Base-by-base conservation (phyloP, 2,329 filamentous ascomycete species). In the Xylaria sp. region DNA sequence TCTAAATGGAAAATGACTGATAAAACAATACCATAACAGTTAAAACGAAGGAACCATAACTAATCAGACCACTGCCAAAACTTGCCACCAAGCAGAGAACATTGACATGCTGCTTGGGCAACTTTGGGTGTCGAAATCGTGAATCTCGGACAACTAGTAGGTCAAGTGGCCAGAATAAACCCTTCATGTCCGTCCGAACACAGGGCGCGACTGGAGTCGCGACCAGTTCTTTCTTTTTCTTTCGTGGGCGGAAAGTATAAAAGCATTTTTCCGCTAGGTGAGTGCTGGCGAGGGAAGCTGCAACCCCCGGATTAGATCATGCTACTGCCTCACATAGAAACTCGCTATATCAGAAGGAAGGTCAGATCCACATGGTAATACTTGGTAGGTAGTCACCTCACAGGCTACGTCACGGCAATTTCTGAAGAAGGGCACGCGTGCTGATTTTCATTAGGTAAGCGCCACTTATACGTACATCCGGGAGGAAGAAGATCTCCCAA, bases 311-410 rank as follows among this genome's bases (percentile, higher is more conserved):
- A 50, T 52, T 19, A 61, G 48, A 11, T 30, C 48, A 18, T 50
- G 18, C 48, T 30, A 50, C 2, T 7, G 9, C 18, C 11, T 30
- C 7, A 11, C 9, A 64, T 66, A 64, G 67, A 67, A 66, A 67
- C 52, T 61, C 11, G 42, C 9, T 11, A 46, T n/a, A 2, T 6
- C 42, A 6, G 42, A n/a, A 46, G 42, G 13, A n/a, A 16, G 9
- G 9, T 42, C 4, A 42, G 9, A 42, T 3, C 9, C 1, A 42
- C 9, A 42, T 16, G 16, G 16, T 9, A 42, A 1, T 10, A 11
- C 42, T 46, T n/a, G 42, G 11, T 46, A 44, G 39, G 39, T 44
- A 46, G 42, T 11, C 13, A 46, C 42, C 42, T 13, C 13, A 46
- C 37, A 13, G 23, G 23, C 23, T 5, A 23, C 23, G 3, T 23